Base-by-base conservation (phyloP, 441 rosid species). In the Erysimum pusillum region DNA sequence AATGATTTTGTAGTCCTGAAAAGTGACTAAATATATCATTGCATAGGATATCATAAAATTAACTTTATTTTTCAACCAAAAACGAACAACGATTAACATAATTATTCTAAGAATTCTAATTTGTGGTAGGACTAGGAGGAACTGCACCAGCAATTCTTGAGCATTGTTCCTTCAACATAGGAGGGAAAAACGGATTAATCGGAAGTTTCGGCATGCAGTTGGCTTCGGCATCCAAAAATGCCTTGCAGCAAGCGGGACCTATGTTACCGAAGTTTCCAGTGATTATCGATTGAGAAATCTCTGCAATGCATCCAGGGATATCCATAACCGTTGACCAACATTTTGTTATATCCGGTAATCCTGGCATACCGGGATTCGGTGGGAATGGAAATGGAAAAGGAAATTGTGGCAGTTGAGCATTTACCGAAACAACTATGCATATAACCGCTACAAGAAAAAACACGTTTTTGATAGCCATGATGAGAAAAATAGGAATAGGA, bases 361-460 rank as follows among this genome's bases (percentile, higher is more conserved):
- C 18, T n/a, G 9, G 9, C 18, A 56, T 56, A 41, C 9, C 32
- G 2, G 5, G 5, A 56, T 0, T 67, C 0, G 61, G 61, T 2
- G 38, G 45, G 1, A 38, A 36, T 9, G 49, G 53, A 15, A 56
- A 41, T 25, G 13, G 49, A 67, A 13, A 2, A 0, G 9, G n/a
- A 44, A 63, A 63, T 4, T 64, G 71, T 51, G 60, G 71, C 12
- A 51, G 7, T 44, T 67, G 71, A 20, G 60, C 49, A 52, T 54
- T 22, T 41, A 45, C 51, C 0, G 51, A 41, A 0, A 62, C 4
- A 18, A 52, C 2, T 51, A 18, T 5, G 9, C 59, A 35, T 8
- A 35, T 35, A 1, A 66, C 34, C 5, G 4, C 15, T 13, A 49
- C 1, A 14, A 41, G 8, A 66, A 66, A 66, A 34, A 49, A 1